These are phyloP conservation scores for Coniochaeta sp. DNA, from an alignment of 2,329 filamentous ascomycete genomes.

Conservation along the genomic window DNA sequence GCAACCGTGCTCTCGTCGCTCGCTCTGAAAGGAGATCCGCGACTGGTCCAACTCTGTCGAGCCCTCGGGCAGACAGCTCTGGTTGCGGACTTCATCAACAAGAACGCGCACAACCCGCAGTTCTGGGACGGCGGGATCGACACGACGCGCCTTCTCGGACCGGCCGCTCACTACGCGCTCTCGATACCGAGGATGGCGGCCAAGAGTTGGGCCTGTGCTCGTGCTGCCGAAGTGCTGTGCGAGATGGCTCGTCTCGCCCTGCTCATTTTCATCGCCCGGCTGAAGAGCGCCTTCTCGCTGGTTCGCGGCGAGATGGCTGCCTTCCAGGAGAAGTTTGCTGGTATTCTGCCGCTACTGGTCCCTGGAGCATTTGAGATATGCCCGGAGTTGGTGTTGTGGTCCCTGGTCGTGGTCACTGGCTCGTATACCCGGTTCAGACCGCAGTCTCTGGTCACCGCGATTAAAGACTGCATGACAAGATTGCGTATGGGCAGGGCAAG, in stretches of 20 bases:
- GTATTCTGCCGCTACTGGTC: not conserved
- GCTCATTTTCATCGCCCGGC: not conserved
- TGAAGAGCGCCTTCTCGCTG: not conserved
- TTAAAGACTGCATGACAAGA: not conserved
- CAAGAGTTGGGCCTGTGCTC: not conserved
- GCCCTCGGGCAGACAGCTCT: not conserved
- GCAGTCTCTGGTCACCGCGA: not conserved
- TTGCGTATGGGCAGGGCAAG: not conserved
- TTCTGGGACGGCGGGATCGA: not conserved
- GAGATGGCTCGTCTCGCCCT: not conserved
- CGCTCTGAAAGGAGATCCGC: not conserved
- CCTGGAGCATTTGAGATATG: not conserved
- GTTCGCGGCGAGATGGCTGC: not conserved
- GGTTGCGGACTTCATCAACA: not conserved
- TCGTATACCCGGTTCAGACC: not conserved
- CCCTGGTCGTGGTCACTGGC: not conserved
- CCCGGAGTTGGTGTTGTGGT: not conserved
- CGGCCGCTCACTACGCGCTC: not conserved
- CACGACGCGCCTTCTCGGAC: not conserved
- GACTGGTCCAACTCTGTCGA: not conserved
- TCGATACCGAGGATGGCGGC: not conserved
- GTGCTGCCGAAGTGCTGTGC: not conserved
- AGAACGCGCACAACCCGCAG: not conserved
- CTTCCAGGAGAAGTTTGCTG: not conserved
- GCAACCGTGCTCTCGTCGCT: not conserved